Percentiles rank a stretch among this genome's conserved stretches.
phyloP scores from a whole-genome alignment of 352 stramenopile species.

The Phytophthora cajani region DNA sequence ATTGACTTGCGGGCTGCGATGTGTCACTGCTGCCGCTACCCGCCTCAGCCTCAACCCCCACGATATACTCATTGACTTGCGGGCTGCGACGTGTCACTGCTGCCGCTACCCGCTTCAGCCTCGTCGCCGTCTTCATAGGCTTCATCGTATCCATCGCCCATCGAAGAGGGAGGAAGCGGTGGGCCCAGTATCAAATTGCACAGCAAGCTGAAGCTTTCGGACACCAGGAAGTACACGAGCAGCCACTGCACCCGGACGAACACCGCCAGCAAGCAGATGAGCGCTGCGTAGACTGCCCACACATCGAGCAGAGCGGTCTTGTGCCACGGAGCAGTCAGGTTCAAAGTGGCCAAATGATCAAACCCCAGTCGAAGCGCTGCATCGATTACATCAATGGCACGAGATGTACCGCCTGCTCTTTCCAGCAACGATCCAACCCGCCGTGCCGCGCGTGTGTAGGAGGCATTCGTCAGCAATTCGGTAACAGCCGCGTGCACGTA shows the following conservation, averaged over 20 bases:
- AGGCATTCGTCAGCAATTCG: constrained; percentile 56
- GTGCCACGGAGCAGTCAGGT: constrained; percentile 77
- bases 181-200: constrained; percentile 53
- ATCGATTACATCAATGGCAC: constrained; percentile 76
- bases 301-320: constrained; percentile 82
- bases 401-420: constrained; percentile 65
- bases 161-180: constrained; percentile 24
- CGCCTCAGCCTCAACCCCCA: constrained; percentile 5
- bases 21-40: constrained; percentile 21
- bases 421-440: constrained; percentile 64
- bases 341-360: constrained; percentile 71
- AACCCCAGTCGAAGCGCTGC: constrained; percentile 62
- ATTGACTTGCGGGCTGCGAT: constrained; percentile 24
- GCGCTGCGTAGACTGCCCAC: constrained; percentile 73
- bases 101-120: constrained; percentile 7
- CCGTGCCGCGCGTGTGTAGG: constrained; percentile 50
- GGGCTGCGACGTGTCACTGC: constrained; percentile 28
- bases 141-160: constrained; percentile 33
- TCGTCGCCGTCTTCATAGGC: constrained; percentile 28
- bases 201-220: constrained; percentile 47
- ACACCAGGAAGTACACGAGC: constrained; percentile 66
- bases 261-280: constrained; percentile 75
- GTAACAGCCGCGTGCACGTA: constrained; percentile 63
- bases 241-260: constrained; percentile 73
- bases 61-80: constrained; percentile 13